phyloP scores from a whole-genome alignment of 805 yeast genomes.

The Priceomyces medius region DNA sequence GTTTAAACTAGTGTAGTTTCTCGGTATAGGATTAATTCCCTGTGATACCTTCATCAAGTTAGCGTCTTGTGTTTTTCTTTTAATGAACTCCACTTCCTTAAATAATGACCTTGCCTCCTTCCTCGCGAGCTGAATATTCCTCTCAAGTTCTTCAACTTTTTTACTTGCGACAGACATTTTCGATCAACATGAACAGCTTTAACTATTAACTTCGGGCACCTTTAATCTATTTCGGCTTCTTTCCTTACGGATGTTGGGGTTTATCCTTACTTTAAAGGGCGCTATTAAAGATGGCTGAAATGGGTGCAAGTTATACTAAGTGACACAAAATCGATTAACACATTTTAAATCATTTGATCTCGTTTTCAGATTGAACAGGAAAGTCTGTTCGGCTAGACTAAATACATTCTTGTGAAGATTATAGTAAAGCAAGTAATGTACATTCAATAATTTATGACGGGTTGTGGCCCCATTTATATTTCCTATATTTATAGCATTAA shows the following conservation, averaged over 20 bases:
- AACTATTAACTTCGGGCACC: background rate
- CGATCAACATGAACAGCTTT: background rate
- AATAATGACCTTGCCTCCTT: constrained; percentile 48
- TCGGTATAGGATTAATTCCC: constrained; percentile 31
- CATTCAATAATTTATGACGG: too few species aligned
- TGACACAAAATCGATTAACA: constrained; percentile 10
- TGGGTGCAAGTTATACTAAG: constrained; percentile 3
- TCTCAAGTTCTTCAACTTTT: constrained; percentile 6
- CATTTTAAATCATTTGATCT: background rate
- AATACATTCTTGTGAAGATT: background rate
- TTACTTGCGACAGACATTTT: background rate
- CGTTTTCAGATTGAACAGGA: too few species aligned
- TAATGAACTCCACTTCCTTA: constrained; percentile 47
- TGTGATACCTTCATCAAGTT: constrained; percentile 40
- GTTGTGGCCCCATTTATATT: too few species aligned
- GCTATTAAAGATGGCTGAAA: background rate
- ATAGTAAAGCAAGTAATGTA: background rate
- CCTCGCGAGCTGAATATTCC: constrained; percentile 32
- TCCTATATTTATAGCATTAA: too few species aligned
- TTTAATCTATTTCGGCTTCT: background rate
- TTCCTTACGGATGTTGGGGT: background rate
- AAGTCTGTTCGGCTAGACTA: background rate
- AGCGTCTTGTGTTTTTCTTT: constrained; percentile 44
- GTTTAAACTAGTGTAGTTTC: constrained; percentile 23
- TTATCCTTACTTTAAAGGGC: background rate